Percentiles rank a stretch among this genome's conserved stretches.
Evolutionary conservation across 2,329 filamentous ascomycete species (phyloP).

Genomic region (Claviceps monticola): DNA sequence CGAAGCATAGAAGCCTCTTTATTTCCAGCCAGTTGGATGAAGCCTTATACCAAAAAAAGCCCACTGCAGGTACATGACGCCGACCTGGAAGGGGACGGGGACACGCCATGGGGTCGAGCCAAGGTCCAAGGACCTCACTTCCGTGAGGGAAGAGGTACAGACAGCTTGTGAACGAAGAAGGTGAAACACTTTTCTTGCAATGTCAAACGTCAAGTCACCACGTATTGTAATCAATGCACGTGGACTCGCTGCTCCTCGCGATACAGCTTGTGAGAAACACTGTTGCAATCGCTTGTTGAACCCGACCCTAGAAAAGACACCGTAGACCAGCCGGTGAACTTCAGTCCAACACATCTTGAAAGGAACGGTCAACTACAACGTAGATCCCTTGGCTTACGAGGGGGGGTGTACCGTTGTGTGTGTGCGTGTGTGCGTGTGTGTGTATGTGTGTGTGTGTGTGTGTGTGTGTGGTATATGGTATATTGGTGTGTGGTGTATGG

Average conservation of each 20-base stretch:
- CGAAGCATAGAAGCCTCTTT: not conserved
- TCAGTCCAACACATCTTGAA: not conserved
- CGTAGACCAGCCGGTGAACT: not conserved
- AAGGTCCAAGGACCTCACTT: not conserved
- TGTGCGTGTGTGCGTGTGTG: not conserved
- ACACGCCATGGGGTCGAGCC: not conserved
- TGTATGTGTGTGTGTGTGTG: not conserved
- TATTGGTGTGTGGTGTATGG: not conserved
- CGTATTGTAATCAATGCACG: slow-evolving; percentile 1
- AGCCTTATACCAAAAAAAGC: not conserved
- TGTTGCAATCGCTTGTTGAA: not conserved
- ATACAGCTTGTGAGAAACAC: not conserved
- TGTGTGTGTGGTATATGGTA: not conserved
- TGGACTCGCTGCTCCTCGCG: slow-evolving; percentile 1
- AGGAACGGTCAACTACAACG: not conserved
- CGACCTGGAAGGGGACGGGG: not conserved
- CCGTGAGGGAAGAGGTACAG: not conserved
- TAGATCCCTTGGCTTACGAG: not conserved
- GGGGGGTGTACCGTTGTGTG: not conserved
- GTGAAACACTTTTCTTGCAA: slow-evolving; percentile 1
- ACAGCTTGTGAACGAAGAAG: not conserved
- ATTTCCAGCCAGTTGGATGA: not conserved
- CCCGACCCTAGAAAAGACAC: not conserved
- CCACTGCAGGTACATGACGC: not conserved
- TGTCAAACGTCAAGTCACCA: not conserved